These are phyloP conservation scores for Trichoderma sp. DNA, from an alignment of 2,329 filamentous ascomycete genomes.

Conservation along the genomic window DNA sequence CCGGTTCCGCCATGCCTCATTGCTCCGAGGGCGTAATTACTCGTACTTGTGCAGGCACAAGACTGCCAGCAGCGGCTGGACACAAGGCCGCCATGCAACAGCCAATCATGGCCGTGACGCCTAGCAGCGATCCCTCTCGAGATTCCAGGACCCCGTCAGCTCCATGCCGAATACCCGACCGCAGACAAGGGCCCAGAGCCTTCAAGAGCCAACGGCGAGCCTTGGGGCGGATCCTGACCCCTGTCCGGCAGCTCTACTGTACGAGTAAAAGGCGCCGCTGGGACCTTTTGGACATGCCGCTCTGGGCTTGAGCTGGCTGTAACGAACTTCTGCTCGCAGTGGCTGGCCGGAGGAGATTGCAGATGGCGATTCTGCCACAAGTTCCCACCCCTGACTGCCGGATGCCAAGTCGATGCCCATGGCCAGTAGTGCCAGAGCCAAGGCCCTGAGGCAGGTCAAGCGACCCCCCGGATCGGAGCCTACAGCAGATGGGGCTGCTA, in stretches of 20 bases:
- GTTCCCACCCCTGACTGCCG: conserved; percentile 15
- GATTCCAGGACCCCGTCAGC: background rate
- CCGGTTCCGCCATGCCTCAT: background rate
- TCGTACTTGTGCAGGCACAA: background rate
- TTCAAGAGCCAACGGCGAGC: background rate
- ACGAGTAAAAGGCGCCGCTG: background rate
- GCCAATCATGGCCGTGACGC: background rate
- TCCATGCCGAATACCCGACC: conserved; percentile 14
- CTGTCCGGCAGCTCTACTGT: background rate
- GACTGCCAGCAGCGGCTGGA: background rate
- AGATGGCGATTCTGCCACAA: conserved; percentile 16
- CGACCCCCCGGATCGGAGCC: background rate
- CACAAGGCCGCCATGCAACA: background rate
- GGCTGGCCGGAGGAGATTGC: background rate
- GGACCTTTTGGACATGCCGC: conserved; percentile 12
- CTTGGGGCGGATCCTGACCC: background rate
- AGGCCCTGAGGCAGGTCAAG: background rate
- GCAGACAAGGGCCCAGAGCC: background rate
- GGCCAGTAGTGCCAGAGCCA: background rate
- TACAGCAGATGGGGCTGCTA: background rate
- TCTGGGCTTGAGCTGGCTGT: conserved; percentile 17
- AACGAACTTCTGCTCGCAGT: conserved; percentile 6
- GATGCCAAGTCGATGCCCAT: conserved; percentile 5
- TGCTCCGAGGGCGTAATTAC: background rate
- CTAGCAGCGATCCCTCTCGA: background rate